A percentile compares a stretch with the other conserved stretches of the same genome.
phyloP scores from a whole-genome alignment of 2,329 filamentous ascomycete genomes.

The Hymenoscyphus fraxineus region DNA sequence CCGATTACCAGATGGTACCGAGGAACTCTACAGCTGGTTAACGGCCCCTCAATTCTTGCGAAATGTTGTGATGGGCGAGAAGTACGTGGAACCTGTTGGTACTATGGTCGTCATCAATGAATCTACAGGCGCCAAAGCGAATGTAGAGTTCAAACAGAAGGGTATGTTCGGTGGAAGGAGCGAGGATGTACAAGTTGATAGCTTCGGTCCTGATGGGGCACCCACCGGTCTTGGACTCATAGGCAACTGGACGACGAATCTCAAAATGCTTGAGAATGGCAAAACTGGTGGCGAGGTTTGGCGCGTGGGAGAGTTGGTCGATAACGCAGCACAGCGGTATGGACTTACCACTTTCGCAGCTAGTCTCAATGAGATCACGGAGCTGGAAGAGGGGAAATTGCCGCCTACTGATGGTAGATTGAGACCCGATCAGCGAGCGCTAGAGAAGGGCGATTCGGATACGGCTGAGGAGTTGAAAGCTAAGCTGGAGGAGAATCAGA shows the following conservation, averaged over 20 bases:
- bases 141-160: conserved; percentile 88
- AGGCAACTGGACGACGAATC: conserved; percentile 79
- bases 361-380: conserved; percentile 79
- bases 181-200: conserved; percentile 80
- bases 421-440: conserved; percentile 80
- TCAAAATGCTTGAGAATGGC: conserved; percentile 64
- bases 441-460: conserved; percentile 79
- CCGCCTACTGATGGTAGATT: conserved; percentile 80
- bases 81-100: conserved; percentile 93
- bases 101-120: conserved; percentile 85
- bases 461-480: conserved; percentile 80
- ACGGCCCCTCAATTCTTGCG: conserved; percentile 86
- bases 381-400: conserved; percentile 69
- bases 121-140: conserved; percentile 73
- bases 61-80: conserved; percentile 96
- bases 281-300: conserved; percentile 68
- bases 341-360: conserved; percentile 87
- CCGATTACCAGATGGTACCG: conserved; percentile 58
- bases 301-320: conserved; percentile 72
- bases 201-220: conserved; percentile 62
- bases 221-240: conserved; percentile 63
- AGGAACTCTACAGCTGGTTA: conserved; percentile 85
- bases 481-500: conserved; percentile 79
- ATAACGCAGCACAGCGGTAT: conserved; percentile 75
- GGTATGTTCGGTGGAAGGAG: conserved; percentile 96